Evolutionary conservation across 2,329 filamentous ascomycete species (phyloP).

Genomic region (Sphaerulina vaccinii): DNA sequence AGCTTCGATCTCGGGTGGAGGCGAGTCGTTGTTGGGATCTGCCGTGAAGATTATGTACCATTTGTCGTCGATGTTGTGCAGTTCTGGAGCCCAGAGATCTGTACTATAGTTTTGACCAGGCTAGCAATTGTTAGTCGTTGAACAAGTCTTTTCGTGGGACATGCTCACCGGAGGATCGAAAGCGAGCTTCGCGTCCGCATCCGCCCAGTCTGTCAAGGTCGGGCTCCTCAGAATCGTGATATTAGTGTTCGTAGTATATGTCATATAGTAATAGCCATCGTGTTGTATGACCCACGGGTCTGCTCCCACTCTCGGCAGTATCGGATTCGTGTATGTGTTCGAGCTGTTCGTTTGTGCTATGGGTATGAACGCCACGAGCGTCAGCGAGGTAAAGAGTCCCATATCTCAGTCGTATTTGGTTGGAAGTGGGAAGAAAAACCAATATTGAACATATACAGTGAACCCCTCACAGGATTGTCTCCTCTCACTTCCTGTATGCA

Average conservation of each 20-base stretch:
- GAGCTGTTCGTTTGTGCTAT: conserved; percentile 24
- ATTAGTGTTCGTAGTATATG: conserved; percentile 45
- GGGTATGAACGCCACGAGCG: conserved; percentile 16
- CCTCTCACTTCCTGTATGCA: no score
- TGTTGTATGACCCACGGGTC: conserved; percentile 49
- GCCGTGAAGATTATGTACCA: conserved; percentile 57
- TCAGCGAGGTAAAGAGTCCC: no score
- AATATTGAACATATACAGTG: no score
- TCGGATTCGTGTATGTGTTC: conserved; percentile 48
- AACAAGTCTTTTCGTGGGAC: no score
- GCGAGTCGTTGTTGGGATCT: conserved; percentile 47
- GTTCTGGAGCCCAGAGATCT: conserved; percentile 52
- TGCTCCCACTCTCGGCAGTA: conserved; percentile 42
- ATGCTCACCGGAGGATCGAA: conserved; percentile 42
- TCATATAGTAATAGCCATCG: conserved; percentile 47
- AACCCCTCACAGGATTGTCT: no score
- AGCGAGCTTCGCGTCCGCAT: conserved; percentile 45
- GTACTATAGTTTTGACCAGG: conserved; percentile 47
- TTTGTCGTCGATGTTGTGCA: conserved; percentile 47
- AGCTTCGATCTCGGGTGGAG: conserved; percentile 50
- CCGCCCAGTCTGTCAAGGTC: conserved; percentile 46
- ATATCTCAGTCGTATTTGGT: no score
- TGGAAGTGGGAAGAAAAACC: no score
- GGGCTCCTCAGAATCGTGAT: conserved; percentile 46
- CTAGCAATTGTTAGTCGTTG: background rate